A percentile compares a stretch with the other conserved stretches of the same genome.
phyloP scores from a whole-genome alignment of 2,329 filamentous ascomycete genomes.

The Pyrenophora teres region DNA sequence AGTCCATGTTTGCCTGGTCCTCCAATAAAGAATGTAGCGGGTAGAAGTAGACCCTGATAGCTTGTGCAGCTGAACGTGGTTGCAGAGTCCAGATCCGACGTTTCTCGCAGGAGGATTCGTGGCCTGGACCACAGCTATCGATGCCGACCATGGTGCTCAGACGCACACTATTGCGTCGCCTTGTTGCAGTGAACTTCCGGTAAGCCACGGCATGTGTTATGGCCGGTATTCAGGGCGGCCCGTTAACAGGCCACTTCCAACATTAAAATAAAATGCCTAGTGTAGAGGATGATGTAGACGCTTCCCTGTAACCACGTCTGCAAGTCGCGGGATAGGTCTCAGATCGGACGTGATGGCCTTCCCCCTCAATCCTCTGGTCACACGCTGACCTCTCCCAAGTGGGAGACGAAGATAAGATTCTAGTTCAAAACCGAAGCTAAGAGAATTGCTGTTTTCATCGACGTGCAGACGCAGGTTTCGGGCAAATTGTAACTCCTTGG shows the following conservation, averaged over 20 bases:
- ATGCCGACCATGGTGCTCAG: constrained; percentile 6
- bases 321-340: constrained; percentile 3
- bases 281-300: constrained; percentile 12
- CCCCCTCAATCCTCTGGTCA: not conserved
- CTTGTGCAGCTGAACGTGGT: constrained; percentile 26
- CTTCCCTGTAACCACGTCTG: constrained; percentile 16
- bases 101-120: constrained; percentile 14
- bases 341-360: constrained; percentile 1
- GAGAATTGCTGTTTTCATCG: constrained; percentile 8
- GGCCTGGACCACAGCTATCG: constrained; percentile 8
- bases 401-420: constrained; percentile 1
- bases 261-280: constrained; percentile 5
- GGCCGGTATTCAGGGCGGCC: constrained; percentile 3
- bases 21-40: constrained; percentile 18
- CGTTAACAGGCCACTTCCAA: constrained; percentile 11
- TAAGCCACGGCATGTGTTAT: constrained; percentile 13
- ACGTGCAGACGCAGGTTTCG: constrained; percentile 17
- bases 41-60: constrained; percentile 14
- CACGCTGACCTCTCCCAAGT: constrained; percentile 13
- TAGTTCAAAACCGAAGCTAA: constrained; percentile 1
- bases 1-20: constrained; percentile 4
- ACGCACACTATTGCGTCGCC: constrained; percentile 19
- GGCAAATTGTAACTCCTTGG: constrained; percentile 12
- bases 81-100: constrained; percentile 23
- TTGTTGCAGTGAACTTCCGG: constrained; percentile 26